A percentile compares a stretch with the other conserved stretches of the same genome.
phyloP scores from a whole-genome alignment of 495 filamentous ascomycete species.

The Bryoglossum gracile region DNA sequence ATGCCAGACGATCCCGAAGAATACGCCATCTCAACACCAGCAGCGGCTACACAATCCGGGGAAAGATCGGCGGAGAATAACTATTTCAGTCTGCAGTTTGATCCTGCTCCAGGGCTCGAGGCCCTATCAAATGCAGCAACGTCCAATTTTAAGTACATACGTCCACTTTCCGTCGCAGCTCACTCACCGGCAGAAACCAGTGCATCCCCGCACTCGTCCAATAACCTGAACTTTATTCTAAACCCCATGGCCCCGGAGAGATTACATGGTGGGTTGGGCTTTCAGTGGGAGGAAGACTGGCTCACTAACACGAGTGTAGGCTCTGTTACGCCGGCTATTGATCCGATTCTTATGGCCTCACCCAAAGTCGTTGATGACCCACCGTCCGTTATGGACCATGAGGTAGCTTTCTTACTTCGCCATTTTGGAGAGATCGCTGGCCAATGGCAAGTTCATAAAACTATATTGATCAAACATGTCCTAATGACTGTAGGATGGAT shows the following conservation, averaged over 20 bases:
- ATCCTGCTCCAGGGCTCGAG: slow-evolving; percentile 45
- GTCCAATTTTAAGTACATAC: slow-evolving; percentile 31
- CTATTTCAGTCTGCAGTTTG: slow-evolving; percentile 11
- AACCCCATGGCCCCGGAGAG: slow-evolving; percentile 42
- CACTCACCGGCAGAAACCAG: slow-evolving; percentile 8
- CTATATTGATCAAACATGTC: neutral
- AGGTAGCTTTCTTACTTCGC: slow-evolving; percentile 52
- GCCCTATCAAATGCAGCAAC: slow-evolving; percentile 50
- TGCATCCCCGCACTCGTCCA: slow-evolving; percentile 28
- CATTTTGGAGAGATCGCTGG: slow-evolving; percentile 56
- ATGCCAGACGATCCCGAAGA: slow-evolving; percentile 33
- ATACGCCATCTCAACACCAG: slow-evolving; percentile 30
- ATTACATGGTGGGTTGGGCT: slow-evolving; percentile 3
- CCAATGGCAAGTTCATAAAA: slow-evolving; percentile 38
- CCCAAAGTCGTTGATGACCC: slow-evolving; percentile 2
- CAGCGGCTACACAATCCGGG: slow-evolving; percentile 10
- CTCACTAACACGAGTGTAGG: slow-evolving; percentile 1
- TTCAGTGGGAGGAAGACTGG: neutral
- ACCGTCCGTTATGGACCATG: slow-evolving; percentile 43
- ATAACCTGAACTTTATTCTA: slow-evolving; percentile 51
- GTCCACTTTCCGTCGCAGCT: slow-evolving; percentile 9
- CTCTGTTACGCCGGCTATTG: slow-evolving; percentile 12
- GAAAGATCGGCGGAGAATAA: slow-evolving; percentile 24
- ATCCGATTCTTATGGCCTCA: slow-evolving; percentile 12
- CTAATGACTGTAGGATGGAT: slow-evolving; percentile 50